Conservation (phyloP, 768 basidiomycete species). For the Macrolepiota albuminosa region DNA sequence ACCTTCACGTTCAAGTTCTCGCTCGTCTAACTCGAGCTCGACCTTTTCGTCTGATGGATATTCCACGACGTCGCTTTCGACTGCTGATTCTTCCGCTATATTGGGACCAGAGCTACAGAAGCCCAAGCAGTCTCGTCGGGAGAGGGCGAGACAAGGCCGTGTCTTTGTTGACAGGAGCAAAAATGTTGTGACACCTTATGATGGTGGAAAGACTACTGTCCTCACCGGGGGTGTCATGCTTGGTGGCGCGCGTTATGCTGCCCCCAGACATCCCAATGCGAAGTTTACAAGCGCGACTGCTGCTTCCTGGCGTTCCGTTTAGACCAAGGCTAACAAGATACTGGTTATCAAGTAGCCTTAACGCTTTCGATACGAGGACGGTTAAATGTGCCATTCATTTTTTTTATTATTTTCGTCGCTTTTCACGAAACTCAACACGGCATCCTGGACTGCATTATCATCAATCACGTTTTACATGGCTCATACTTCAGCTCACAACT, state of each 20-base stretch:
- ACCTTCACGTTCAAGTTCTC: constrained; percentile 65
- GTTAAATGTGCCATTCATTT: constrained; percentile 7
- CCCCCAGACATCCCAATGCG: constrained; percentile 19
- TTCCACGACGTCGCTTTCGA: constrained; percentile 39
- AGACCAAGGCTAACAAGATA: constrained; percentile 15
- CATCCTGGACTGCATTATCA: constrained; percentile 7
- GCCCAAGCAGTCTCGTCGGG: constrained; percentile 58
- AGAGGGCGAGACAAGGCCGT: constrained; percentile 61
- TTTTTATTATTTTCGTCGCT: constrained; percentile 13
- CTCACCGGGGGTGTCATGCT: constrained; percentile 89
- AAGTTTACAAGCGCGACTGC: constrained; percentile 27
- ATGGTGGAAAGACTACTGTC: constrained; percentile 85
- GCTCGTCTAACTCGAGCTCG: constrained; percentile 68
- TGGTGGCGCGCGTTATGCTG: constrained; percentile 37
- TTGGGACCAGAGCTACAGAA: constrained; percentile 20
- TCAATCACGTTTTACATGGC: constrained; percentile 5
- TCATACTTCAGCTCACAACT: constrained; percentile 6
- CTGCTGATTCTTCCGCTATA: constrained; percentile 24
- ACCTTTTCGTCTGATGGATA: constrained; percentile 49
- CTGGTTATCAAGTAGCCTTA: constrained; percentile 9
- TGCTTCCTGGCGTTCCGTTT: constrained; percentile 59
- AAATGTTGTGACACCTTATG: constrained; percentile 79
- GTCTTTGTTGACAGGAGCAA: constrained; percentile 73
- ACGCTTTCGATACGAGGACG: constrained; percentile 13
- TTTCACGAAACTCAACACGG: constrained; percentile 15